Evolutionary conservation across 305 asterid genomes (phyloP).

Genomic region (Fraxinus nigra): DNA sequence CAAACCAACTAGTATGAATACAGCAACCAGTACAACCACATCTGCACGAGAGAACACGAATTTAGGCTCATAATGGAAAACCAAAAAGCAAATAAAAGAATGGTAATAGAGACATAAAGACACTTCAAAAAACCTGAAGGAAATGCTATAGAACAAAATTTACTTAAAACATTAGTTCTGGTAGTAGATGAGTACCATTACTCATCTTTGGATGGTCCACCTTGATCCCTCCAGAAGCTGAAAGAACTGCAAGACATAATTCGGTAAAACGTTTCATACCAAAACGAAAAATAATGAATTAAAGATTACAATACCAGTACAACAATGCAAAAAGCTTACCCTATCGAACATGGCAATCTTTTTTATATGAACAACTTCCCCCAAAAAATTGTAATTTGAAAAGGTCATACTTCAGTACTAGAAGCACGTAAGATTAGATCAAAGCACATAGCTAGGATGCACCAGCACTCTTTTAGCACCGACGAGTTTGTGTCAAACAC

Average conservation of each 20-base stretch:
- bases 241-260: slow-evolving; percentile 61
- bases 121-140: neutral
- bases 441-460: neutral
- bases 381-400: neutral
- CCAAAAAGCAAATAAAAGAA: slow-evolving; percentile 12
- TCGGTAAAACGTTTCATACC: slow-evolving; percentile 14
- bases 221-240: slow-evolving; percentile 96
- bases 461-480: neutral
- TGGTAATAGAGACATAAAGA: neutral
- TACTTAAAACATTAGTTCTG: neutral
- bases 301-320: neutral
- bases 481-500: neutral
- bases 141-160: neutral
- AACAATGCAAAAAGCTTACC: neutral
- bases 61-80: neutral
- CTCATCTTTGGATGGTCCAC: slow-evolving; percentile 89
- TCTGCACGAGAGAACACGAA: slow-evolving; percentile 43
- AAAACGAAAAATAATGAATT: neutral
- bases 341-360: neutral
- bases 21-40: slow-evolving; percentile 82
- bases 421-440: neutral
- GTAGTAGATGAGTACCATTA: slow-evolving; percentile 51
- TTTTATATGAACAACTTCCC: neutral
- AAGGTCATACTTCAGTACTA: neutral
- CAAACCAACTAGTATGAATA: slow-evolving; percentile 76